Percentiles rank a stretch among this genome's conserved stretches.
These are phyloP conservation scores for Elsinoe batatas DNA, from an alignment of 2,329 filamentous ascomycete genomes.

Conservation along the genomic window DNA sequence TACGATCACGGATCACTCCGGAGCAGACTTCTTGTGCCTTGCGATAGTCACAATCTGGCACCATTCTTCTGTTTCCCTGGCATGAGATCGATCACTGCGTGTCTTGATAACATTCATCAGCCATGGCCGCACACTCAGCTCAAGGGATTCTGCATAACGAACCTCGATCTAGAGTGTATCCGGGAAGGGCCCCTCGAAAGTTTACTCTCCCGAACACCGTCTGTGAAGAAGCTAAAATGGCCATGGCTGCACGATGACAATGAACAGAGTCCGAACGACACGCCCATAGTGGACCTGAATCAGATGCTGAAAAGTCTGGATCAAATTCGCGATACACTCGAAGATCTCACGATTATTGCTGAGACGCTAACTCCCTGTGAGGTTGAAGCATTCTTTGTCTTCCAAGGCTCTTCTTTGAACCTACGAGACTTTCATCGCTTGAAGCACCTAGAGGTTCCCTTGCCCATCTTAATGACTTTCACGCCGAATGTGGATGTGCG, in stretches of 20 bases:
- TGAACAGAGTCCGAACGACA: not conserved
- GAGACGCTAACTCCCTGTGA: not conserved
- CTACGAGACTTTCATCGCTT: not conserved
- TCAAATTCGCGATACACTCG: not conserved
- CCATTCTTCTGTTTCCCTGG: not conserved
- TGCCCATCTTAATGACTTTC: not conserved
- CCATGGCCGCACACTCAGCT: not conserved
- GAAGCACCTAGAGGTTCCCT: not conserved
- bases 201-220: not conserved
- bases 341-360: not conserved
- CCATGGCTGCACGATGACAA: not conserved
- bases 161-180: not conserved
- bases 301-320: not conserved
- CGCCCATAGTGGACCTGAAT: not conserved
- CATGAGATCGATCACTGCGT: not conserved
- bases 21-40: not conserved
- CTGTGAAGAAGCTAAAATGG: not conserved
- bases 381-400: not conserved
- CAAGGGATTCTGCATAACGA: not conserved
- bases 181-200: not conserved
- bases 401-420: not conserved
- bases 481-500: too few relatives aligned
- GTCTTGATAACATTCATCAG: not conserved
- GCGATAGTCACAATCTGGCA: not conserved
- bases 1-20: not conserved